Evolutionary conservation across 164 flowering plant species (phyloP).

Genomic region (Macadamia integrifolia): DNA sequence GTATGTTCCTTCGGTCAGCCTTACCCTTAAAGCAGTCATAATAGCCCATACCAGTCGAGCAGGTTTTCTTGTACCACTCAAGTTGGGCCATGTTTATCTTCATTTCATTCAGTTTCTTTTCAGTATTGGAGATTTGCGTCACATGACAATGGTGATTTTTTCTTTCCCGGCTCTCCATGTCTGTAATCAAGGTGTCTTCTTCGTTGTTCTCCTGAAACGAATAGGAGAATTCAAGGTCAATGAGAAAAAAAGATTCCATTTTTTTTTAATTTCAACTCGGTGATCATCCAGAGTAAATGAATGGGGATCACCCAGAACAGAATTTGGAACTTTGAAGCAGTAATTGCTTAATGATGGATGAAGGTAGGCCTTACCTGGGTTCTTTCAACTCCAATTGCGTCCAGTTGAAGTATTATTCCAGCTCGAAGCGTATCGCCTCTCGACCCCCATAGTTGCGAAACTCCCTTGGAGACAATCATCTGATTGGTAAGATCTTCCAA

Average conservation of each 20-base stretch:
- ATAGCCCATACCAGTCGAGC: slow-evolving; percentile 23
- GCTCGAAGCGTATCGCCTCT: not conserved
- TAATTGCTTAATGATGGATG: no score
- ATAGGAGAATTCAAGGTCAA: no score
- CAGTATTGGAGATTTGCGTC: slow-evolving; percentile 1
- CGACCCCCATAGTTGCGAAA: not conserved
- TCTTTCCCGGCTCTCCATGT: slow-evolving; percentile 10
- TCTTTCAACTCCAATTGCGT: slow-evolving; percentile 19
- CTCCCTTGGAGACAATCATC: slow-evolving; percentile 10
- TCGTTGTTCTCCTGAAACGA: not conserved
- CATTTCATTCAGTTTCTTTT: slow-evolving; percentile 22
- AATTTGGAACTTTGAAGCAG: no score
- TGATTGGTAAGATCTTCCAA: not conserved
- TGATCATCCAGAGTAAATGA: no score
- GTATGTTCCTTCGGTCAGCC: not conserved
- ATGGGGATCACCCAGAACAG: no score
- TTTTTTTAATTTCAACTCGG: no score
- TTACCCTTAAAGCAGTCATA: slow-evolving; percentile 35
- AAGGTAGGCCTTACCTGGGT: slow-evolving; percentile 12
- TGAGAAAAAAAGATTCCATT: no score
- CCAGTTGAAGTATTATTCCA: slow-evolving; percentile 22
- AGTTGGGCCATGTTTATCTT: slow-evolving; percentile 30
- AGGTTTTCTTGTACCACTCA: slow-evolving; percentile 46
- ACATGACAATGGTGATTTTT: not conserved
- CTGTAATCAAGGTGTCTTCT: slow-evolving; percentile 1